Percentiles rank a stretch among this genome's conserved stretches.
Conservation (phyloP, 192 early-diverging fungal genomes). For the Dimargaris cristalligena region DNA sequence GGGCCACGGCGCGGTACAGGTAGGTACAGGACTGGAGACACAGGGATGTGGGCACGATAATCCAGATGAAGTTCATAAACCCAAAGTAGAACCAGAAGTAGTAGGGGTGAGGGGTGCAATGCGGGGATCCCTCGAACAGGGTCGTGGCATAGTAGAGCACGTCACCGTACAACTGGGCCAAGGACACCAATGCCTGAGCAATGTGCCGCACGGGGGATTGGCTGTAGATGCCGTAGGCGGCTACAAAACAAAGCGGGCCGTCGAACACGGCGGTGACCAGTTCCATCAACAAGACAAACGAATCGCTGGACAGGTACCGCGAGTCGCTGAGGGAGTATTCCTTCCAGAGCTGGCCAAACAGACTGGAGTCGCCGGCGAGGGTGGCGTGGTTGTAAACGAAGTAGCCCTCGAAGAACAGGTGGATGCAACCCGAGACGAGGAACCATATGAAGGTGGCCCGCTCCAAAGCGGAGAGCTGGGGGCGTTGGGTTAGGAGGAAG, state of each 20-base stretch:
- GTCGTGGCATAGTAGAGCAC: slow-evolving; percentile 67
- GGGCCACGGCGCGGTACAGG: slow-evolving; percentile 35
- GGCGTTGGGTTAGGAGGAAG: slow-evolving; percentile 18
- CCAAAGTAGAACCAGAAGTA: slow-evolving; percentile 90
- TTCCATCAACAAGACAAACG: slow-evolving; percentile 74
- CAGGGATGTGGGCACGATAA: slow-evolving; percentile 43
- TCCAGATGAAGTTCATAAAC: slow-evolving; percentile 68
- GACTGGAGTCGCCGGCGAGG: slow-evolving; percentile 42
- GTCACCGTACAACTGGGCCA: slow-evolving; percentile 68
- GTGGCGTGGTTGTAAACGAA: slow-evolving; percentile 50
- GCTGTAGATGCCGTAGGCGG: slow-evolving; percentile 33
- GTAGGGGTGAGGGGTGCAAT: slow-evolving; percentile 52
- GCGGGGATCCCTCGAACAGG: slow-evolving; percentile 42
- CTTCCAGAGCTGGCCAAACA: slow-evolving; percentile 73
- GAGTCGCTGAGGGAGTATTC: slow-evolving; percentile 83
- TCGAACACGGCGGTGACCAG: slow-evolving; percentile 62
- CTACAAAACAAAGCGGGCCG: slow-evolving; percentile 41
- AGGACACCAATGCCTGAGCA: slow-evolving; percentile 37
- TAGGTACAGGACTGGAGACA: slow-evolving; percentile 29
- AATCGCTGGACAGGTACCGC: slow-evolving; percentile 68
- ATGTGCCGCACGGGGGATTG: slow-evolving; percentile 36
- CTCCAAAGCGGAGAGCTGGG: slow-evolving; percentile 19
- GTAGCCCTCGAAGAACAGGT: slow-evolving; percentile 73
- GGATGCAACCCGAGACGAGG: slow-evolving; percentile 60
- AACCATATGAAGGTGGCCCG: slow-evolving; percentile 65